Evolutionary conservation across 176 grass and related monocot genomes (phyloP).

Genomic region (Bothriochloa decipiens): DNA sequence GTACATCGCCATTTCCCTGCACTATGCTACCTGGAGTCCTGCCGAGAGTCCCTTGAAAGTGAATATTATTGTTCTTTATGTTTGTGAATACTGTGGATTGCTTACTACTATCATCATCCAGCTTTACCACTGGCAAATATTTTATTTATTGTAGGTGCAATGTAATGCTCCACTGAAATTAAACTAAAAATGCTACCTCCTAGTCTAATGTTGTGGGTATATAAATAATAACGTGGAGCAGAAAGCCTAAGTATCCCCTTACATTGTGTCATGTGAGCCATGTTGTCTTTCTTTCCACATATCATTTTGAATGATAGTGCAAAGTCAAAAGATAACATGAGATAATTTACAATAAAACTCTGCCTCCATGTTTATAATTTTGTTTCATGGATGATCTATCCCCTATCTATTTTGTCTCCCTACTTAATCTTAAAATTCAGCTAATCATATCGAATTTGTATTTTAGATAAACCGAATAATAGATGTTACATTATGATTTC

Average conservation of each 20-base stretch:
- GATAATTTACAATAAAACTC: slow-evolving; percentile 9
- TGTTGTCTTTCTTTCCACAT: background rate
- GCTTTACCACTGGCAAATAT: background rate
- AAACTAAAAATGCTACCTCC: background rate
- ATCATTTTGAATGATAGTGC: background rate
- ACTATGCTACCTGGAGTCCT: slow-evolving; percentile 10
- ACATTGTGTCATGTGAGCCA: background rate
- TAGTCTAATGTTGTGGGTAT: slow-evolving; percentile 11
- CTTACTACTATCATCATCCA: slow-evolving; percentile 12
- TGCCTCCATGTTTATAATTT: slow-evolving; percentile 19
- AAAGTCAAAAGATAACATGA: background rate
- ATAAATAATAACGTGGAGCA: background rate
- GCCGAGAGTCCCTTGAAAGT: background rate
- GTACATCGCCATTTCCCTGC: slow-evolving; percentile 55
- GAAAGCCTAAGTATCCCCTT: background rate
- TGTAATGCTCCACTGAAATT: background rate
- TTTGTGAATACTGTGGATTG: background rate
- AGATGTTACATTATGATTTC: slow-evolving; percentile 18
- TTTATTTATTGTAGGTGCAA: background rate
- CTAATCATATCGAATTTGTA: slow-evolving; percentile 17
- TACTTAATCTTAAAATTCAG: slow-evolving; percentile 1
- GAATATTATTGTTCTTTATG: background rate
- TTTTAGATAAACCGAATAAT: background rate
- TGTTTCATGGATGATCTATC: background rate
- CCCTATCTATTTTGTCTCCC: background rate